Conservation (phyloP, 2,329 filamentous ascomycete genomes). For the Cercospora sp. region DNA sequence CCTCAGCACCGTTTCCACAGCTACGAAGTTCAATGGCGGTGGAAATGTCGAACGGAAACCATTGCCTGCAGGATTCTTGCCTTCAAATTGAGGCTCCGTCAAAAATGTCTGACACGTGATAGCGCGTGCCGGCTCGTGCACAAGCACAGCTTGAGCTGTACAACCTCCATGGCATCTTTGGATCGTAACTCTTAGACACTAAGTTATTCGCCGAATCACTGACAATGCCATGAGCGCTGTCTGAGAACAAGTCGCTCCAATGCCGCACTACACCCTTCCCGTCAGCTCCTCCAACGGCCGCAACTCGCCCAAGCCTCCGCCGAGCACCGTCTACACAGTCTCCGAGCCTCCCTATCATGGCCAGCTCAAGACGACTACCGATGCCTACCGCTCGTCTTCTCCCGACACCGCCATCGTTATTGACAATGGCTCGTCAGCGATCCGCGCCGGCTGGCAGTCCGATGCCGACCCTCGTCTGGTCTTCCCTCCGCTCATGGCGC, state of each 20-base stretch:
- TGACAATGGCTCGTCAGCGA: constrained; percentile 89
- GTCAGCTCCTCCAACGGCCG: constrained; percentile 33
- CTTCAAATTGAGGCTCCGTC: too few relatives aligned
- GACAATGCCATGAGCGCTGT: neutral
- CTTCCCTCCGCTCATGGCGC: constrained; percentile 87
- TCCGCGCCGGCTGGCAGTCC: constrained; percentile 96
- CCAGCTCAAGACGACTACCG: constrained; percentile 58
- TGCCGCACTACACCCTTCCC: constrained; percentile 42
- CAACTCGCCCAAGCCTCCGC: constrained; percentile 56
- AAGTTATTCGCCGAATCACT: neutral
- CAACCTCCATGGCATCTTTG: neutral
- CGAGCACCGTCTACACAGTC: constrained; percentile 54
- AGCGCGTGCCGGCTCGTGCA: neutral
- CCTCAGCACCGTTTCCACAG: too few relatives aligned
- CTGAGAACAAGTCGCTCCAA: constrained; percentile 18
- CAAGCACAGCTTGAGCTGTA: neutral
- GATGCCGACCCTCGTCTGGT: constrained; percentile 77
- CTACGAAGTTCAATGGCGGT: too few relatives aligned
- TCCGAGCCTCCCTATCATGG: constrained; percentile 64
- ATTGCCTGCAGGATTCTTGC: neutral
- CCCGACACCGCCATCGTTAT: constrained; percentile 80
- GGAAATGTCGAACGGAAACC: neutral
- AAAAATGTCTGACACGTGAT: neutral
- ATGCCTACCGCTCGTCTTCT: constrained; percentile 70
- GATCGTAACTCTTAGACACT: neutral